Conservation (phyloP, 192 early-diverging fungal species). For the Rhizoclosmatium globosum region DNA sequence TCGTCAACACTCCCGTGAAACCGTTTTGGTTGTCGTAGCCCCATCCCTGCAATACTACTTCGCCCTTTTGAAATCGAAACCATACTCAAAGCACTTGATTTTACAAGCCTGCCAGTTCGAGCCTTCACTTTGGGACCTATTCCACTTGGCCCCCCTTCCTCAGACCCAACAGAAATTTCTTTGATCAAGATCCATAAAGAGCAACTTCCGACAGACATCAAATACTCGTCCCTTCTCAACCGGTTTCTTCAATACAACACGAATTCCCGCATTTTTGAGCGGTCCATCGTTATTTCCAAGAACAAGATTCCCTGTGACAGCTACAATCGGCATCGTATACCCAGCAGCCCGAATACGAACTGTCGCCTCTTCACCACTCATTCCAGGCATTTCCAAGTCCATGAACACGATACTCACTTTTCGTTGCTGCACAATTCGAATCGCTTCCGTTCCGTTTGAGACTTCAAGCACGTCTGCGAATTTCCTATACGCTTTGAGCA, state of each 20-base stretch:
- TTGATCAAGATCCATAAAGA: too few species aligned
- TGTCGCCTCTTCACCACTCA: conserved; percentile 37
- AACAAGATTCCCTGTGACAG: conserved; percentile 38
- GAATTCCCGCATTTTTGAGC: conserved; percentile 34
- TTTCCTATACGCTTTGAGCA: conserved; percentile 21
- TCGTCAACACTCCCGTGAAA: too few species aligned
- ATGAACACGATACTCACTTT: conserved; percentile 38
- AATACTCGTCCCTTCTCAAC: conserved; percentile 21
- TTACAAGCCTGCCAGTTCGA: too few species aligned
- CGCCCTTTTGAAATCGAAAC: too few species aligned
- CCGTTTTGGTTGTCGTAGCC: too few species aligned
- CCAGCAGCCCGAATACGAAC: conserved; percentile 40
- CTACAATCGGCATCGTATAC: conserved; percentile 38
- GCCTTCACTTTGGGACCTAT: too few species aligned
- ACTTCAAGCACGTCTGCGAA: conserved; percentile 35
- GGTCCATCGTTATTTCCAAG: conserved; percentile 13
- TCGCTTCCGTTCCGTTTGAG: conserved; percentile 41
- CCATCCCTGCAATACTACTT: too few species aligned
- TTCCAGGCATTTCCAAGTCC: conserved; percentile 24
- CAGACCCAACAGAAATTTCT: too few species aligned
- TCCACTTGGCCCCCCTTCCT: too few species aligned
- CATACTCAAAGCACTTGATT: too few species aligned
- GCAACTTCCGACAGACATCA: conserved; percentile 5
- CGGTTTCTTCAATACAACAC: conserved; percentile 38
- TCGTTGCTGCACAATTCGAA: conserved; percentile 27